Base-by-base conservation (phyloP, 1,139 yeast genomes). In the Kluyveromyces sp. region DNA sequence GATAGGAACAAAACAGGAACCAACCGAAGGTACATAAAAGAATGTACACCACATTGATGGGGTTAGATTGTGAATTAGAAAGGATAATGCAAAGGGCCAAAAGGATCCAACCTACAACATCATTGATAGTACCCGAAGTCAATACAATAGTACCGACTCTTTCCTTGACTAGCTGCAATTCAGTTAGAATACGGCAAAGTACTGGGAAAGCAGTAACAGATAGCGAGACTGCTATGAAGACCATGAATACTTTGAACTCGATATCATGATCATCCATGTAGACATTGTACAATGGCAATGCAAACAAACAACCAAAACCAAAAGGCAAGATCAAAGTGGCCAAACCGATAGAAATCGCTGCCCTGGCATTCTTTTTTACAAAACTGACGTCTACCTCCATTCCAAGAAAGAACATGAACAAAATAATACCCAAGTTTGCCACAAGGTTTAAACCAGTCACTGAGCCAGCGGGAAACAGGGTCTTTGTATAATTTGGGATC, bases 121-220 rank as follows among this genome's bases (percentile, higher is more conserved):
- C 94, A 57, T 84, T 84, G 37, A 80, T 74, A 46, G 83, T 82
- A 41, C 94, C 94, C 2, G 94, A 92, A 2, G 89, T 83, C 43
- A 84, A 67, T 12, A 82, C 92, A 42, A 83, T 75, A n/a, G 81
- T 76, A 29, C 94, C 94, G 8, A 83, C 88, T 46, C 84, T 68
- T 54, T 82, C 88, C 42, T 79, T 78, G 40, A 82, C 73, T 51
- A 84, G 67, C 51, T 83, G 73, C 49, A 84, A 68, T 57, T 83
- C 92, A 3, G 87, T 79, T 49, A 84, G 65, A 34, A 84, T 84
- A 58, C 94, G 77, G 1, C 86, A 89, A 51, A 84, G 67, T 6
- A 84, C 94, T 0, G 94, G 94, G 63, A 84, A 80, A 0, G 94
- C 94, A 1, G 94, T 84, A 51, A 84, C 82, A 50, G 89, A 78